Percentiles rank a stretch among this genome's conserved stretches.
Evolutionary conservation across 257 asterid species (phyloP).

Genomic region (Lithospermum erythrorhizon): DNA sequence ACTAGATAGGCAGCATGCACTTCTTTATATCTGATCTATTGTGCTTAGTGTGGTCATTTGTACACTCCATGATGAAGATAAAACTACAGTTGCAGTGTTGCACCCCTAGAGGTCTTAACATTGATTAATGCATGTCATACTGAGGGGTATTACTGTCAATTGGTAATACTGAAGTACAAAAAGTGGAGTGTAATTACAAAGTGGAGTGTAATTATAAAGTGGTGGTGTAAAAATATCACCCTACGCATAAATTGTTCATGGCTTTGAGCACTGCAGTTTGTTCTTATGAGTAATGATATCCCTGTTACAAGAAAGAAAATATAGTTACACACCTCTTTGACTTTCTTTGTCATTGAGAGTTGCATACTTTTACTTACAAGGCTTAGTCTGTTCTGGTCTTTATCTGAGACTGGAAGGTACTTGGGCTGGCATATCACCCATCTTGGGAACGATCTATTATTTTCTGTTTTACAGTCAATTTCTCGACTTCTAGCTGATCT

Average conservation of each 20-base stretch:
- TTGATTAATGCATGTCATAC: neutral
- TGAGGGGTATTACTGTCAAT: too few species aligned
- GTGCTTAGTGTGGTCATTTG: neutral
- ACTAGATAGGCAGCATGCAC: neutral
- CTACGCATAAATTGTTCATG: too few species aligned
- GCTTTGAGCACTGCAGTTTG: too few species aligned
- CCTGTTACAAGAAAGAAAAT: too few species aligned
- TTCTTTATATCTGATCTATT: neutral
- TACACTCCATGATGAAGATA: neutral
- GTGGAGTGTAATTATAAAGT: too few species aligned
- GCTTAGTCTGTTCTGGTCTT: neutral
- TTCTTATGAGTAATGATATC: too few species aligned
- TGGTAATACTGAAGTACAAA: too few species aligned
- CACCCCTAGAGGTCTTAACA: neutral
- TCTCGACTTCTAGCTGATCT: neutral
- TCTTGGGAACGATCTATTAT: neutral
- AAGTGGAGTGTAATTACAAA: too few species aligned
- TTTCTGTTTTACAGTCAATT: neutral
- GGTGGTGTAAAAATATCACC: too few species aligned
- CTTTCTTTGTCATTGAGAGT: too few species aligned
- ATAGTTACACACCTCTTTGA: too few species aligned
- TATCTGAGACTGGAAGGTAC: neutral
- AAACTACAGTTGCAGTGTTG: neutral
- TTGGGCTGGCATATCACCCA: neutral
- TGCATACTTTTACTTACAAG: too few species aligned